phyloP scores from a whole-genome alignment of 169 alveolate genomes.

The Eimeria tenella region DNA sequence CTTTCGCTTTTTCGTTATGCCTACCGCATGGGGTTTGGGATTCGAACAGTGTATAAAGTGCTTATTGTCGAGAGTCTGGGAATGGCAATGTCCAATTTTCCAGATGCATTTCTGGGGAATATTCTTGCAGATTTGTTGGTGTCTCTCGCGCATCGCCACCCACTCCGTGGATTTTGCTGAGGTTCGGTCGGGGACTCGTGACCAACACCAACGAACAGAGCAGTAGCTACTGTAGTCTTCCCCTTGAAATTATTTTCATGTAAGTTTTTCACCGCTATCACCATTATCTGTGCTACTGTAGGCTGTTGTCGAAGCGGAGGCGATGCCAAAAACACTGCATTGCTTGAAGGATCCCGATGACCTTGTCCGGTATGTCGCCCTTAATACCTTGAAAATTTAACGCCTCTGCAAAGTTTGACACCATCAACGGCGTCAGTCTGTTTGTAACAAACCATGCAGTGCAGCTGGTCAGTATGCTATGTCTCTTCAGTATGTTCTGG shows the following conservation, averaged over 20 bases:
- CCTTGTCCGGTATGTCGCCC: conserved; percentile 65
- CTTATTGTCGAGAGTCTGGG: too few species aligned
- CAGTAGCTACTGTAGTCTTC: not conserved
- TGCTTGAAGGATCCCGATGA: conserved; percentile 93
- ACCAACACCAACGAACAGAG: not conserved
- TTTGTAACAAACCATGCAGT: too few species aligned
- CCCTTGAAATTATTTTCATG: not conserved
- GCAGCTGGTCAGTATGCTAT: too few species aligned
- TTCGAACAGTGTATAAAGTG: too few species aligned
- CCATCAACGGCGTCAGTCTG: too few species aligned
- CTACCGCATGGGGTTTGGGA: too few species aligned
- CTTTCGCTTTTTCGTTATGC: too few species aligned
- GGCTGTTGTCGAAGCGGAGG: conserved; percentile 94
- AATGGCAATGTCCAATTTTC: too few species aligned
- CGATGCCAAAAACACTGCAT: conserved; percentile 94
- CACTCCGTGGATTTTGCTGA: conserved; percentile 96
- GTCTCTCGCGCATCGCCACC: conserved; percentile 95
- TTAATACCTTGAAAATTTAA: too few species aligned
- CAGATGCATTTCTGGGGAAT: too few species aligned
- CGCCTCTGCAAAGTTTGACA: too few species aligned
- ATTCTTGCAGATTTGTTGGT: conserved; percentile 89
- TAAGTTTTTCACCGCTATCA: not conserved
- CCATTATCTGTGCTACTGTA: not conserved
- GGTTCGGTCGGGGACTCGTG: conserved; percentile 61
- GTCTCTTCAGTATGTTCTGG: too few species aligned